These are phyloP conservation scores for Diaporthe sp. DNA, from an alignment of 2,329 filamentous ascomycete species.

Conservation along the genomic window DNA sequence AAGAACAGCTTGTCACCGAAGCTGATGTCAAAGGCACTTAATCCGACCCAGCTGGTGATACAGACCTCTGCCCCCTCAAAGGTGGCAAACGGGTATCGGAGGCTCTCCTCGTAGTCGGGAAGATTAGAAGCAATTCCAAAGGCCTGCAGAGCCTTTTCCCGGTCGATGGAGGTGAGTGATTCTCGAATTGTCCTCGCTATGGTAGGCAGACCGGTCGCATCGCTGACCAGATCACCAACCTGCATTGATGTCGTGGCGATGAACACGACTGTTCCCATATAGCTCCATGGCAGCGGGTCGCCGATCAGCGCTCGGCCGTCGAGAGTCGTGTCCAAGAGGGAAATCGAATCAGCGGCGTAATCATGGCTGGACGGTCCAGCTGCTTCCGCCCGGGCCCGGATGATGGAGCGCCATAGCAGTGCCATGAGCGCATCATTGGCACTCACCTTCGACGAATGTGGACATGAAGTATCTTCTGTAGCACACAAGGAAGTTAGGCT, in stretches of 20 bases:
- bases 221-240: neutral
- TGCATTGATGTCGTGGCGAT: neutral
- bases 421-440: neutral
- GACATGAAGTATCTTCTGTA: too few species aligned
- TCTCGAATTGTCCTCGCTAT: neutral
- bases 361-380: neutral
- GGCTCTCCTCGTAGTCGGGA: neutral
- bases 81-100: neutral
- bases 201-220: neutral
- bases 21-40: neutral
- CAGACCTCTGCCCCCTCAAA: neutral
- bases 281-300: neutral
- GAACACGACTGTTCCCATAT: neutral
- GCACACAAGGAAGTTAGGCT: too few species aligned
- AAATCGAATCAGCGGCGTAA: neutral
- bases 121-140: neutral
- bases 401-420: neutral
- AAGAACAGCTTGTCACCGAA: neutral
- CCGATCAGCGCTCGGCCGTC: neutral
- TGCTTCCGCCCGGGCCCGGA: neutral
- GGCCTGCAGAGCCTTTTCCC: neutral
- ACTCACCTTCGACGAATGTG: neutral
- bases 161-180: neutral
- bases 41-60: neutral
- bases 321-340: neutral